phyloP scores from a whole-genome alignment of 139 green algal species.

The Volvox africanus region DNA sequence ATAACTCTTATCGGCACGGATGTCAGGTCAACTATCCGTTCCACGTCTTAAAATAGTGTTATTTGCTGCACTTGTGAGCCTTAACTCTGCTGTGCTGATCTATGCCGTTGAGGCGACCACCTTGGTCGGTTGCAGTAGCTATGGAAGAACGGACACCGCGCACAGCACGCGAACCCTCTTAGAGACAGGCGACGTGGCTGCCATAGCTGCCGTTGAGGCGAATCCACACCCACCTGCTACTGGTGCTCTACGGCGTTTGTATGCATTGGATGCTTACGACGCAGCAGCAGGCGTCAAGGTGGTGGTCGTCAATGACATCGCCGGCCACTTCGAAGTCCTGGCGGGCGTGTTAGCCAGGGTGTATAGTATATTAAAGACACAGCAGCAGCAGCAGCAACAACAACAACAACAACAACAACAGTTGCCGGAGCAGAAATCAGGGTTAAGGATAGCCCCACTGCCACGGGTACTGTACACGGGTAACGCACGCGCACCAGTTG shows the following conservation, averaged over 20 bases:
- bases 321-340: slow-evolving; percentile 39
- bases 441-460: too few species aligned
- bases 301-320: slow-evolving; percentile 43
- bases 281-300: background rate
- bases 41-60: too few species aligned
- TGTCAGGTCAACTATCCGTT: too few species aligned
- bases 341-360: background rate
- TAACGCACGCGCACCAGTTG: background rate
- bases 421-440: background rate
- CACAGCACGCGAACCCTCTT: too few species aligned
- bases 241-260: background rate
- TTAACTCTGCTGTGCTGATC: background rate
- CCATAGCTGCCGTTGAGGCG: too few species aligned
- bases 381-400: background rate
- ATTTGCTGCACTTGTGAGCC: too few species aligned
- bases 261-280: background rate
- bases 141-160: background rate
- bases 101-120: background rate
- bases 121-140: background rate
- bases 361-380: background rate
- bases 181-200: too few species aligned
- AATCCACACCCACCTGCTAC: background rate
- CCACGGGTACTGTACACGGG: background rate
- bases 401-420: background rate
- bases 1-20: too few species aligned